phyloP scores from a whole-genome alignment of 108 stramenopile species.

The Skeletonema costatum region DNA sequence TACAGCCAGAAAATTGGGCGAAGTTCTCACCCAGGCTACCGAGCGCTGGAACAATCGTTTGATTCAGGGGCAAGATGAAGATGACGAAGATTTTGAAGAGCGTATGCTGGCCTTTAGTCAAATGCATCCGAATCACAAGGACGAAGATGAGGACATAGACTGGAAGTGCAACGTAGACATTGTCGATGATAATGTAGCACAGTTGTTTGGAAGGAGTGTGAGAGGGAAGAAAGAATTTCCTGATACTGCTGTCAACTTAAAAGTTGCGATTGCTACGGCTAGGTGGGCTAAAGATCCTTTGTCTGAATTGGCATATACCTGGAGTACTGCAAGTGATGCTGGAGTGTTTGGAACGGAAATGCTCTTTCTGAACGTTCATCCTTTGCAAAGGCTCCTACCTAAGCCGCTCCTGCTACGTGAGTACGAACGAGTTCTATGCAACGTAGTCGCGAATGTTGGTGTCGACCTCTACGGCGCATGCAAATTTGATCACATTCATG shows the following conservation, averaged over 20 bases:
- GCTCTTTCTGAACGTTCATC: slow-evolving; percentile 90
- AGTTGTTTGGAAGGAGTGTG: slow-evolving; percentile 84
- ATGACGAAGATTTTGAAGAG: slow-evolving; percentile 83
- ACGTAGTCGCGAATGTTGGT: slow-evolving; percentile 87
- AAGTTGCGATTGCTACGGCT: slow-evolving; percentile 83
- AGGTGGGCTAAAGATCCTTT: slow-evolving; percentile 89
- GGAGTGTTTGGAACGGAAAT: slow-evolving; percentile 88
- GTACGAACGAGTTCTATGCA: slow-evolving; percentile 84
- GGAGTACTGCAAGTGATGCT: slow-evolving; percentile 87
- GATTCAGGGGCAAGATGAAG: slow-evolving; percentile 88
- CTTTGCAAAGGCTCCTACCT: slow-evolving; percentile 85
- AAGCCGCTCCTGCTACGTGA: slow-evolving; percentile 74
- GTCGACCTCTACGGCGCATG: slow-evolving; percentile 87
- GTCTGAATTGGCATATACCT: slow-evolving; percentile 84
- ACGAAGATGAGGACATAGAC: slow-evolving; percentile 71
- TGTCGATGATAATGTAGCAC: slow-evolving; percentile 84
- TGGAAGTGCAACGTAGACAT: slow-evolving; percentile 89
- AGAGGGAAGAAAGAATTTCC: slow-evolving; percentile 92
- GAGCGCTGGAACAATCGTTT: slow-evolving; percentile 79
- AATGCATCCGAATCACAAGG: slow-evolving; percentile 47
- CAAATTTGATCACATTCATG: slow-evolving; percentile 72
- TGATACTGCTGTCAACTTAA: slow-evolving; percentile 76
- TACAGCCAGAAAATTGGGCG: slow-evolving; percentile 62
- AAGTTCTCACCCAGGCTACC: slow-evolving; percentile 69
- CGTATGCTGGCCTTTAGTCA: slow-evolving; percentile 58